A percentile compares a stretch with the other conserved stretches of the same genome.
Evolutionary conservation across 768 basidiomycete genomes (phyloP).

Genomic region (Candolleomyces eurysporus): DNA sequence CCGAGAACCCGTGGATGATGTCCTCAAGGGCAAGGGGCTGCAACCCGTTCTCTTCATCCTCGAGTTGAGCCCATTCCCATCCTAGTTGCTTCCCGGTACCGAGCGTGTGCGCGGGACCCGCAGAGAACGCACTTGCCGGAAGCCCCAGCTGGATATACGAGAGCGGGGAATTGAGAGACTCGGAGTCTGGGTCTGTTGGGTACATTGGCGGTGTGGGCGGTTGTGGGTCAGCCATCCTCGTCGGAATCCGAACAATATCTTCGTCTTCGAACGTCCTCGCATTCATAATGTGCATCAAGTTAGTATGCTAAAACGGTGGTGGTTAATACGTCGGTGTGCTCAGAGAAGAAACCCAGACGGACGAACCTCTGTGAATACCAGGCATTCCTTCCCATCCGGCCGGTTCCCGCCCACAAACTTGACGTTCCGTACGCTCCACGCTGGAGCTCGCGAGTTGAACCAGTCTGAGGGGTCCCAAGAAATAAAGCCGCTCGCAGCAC

Average conservation of each 20-base stretch:
- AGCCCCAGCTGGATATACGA: slow-evolving; percentile 9
- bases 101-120: not conserved
- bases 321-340: too few species aligned
- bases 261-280: slow-evolving; percentile 14
- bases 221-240: not conserved
- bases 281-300: slow-evolving; percentile 15
- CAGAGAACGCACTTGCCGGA: not conserved
- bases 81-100: not conserved
- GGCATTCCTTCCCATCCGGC: slow-evolving; percentile 13
- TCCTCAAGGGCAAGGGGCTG: not conserved
- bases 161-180: not conserved
- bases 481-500: slow-evolving; percentile 10
- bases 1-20: not conserved
- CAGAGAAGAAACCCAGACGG: not conserved
- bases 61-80: not conserved
- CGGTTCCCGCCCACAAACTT: slow-evolving; percentile 14
- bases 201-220: slow-evolving; percentile 7
- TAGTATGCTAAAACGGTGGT: slow-evolving; percentile 8
- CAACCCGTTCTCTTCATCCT: not conserved
- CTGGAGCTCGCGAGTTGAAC: slow-evolving; percentile 13
- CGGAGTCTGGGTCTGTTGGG: not conserved
- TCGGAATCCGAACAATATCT: slow-evolving; percentile 13
- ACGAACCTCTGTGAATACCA: slow-evolving; percentile 15
- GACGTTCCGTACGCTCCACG: slow-evolving; percentile 15
- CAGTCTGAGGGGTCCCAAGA: slow-evolving; percentile 17